Base-by-base conservation (phyloP, 352 stramenopile genomes). In the Globisporangium parvum region DNA sequence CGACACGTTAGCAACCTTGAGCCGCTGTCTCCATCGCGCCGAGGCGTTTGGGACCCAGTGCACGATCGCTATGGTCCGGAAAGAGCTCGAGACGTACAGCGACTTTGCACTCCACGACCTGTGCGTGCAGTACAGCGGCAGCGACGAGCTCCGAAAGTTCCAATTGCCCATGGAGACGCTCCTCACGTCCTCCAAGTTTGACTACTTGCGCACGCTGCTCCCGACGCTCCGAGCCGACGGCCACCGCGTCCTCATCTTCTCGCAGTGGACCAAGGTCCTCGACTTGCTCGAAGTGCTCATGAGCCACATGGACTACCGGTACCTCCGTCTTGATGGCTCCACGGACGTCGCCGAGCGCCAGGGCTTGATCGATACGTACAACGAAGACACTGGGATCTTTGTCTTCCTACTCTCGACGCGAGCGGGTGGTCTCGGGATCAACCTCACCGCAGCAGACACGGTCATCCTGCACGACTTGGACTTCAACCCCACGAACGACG, bases 351-450 rank as follows among this genome's bases (percentile, higher is more conserved):
- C 75, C 3, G 80, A 87, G 57, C 77, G 86, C 18, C 86, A 95
- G 54, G 74, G 64, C 6, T 63, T 93, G 26, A 95, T 95, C 53
- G 86, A 95, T 51, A 77, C 74, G 26, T 95, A 88, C 70, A 93
- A 91, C 54, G 59, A 96, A 67, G 95, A 97, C 62, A 87, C 83
- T 41, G 69, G 69, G 18, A 92, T 98, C 41, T 98, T 98, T 67
- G 88, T 98, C 10, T 99, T 99, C 65, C 74, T 99, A 41, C 66
- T 99, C 5, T 98, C 89, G 45, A 99, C 97, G 6, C 83, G 96
- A 31, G 97, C 97, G 2, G 97, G 97, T 55, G 97, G 96, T 1
- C 82, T 99, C 14, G 97, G 97, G 55, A 99, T 99, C 67, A 99
- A 99, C 71, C 71, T 99, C 45, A 97, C 94, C 12, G 85, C 88